Conservation (phyloP, 2,329 filamentous ascomycete species). For the Diplodia intermedia region DNA sequence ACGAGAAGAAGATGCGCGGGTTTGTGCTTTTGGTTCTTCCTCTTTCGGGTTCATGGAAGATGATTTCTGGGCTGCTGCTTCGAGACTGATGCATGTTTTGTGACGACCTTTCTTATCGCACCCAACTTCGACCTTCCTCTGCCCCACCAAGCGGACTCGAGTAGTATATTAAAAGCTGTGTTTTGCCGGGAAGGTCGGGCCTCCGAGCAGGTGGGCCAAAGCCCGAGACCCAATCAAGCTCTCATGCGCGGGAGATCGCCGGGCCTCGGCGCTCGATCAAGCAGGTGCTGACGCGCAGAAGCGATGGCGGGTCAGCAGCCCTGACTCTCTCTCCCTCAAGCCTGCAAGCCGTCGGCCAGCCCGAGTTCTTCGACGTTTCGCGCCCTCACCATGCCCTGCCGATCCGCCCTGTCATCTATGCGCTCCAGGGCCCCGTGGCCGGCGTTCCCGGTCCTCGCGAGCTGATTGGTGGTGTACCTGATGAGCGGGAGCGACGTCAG, state of each 20-base stretch:
- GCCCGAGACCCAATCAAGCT: conserved; percentile 22
- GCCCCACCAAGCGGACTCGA: background rate
- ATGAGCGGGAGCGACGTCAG: conserved; percentile 22
- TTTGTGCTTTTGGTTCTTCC: background rate
- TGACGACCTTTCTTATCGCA: too few species aligned
- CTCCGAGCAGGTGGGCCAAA: background rate
- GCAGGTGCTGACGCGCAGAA: conserved; percentile 27
- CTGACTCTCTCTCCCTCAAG: conserved; percentile 14
- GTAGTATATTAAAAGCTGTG: background rate
- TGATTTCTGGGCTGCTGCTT: background rate
- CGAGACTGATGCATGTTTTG: background rate
- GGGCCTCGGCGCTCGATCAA: conserved; percentile 8
- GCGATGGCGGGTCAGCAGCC: conserved; percentile 19
- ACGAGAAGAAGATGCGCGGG: background rate
- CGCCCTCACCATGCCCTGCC: background rate
- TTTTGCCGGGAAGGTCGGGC: background rate
- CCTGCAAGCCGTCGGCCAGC: conserved; percentile 9
- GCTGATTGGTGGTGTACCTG: conserved; percentile 28
- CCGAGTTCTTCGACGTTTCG: conserved; percentile 16
- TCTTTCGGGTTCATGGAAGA: background rate
- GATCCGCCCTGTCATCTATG: conserved; percentile 28
- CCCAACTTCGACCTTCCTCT: too few species aligned
- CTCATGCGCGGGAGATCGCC: conserved; percentile 23
- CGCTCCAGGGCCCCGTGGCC: background rate
- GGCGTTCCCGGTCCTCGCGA: background rate